These are phyloP conservation scores for Camellia lanceoleosa DNA, from an alignment of 148 eudicot genomes.

Conservation along the genomic window DNA sequence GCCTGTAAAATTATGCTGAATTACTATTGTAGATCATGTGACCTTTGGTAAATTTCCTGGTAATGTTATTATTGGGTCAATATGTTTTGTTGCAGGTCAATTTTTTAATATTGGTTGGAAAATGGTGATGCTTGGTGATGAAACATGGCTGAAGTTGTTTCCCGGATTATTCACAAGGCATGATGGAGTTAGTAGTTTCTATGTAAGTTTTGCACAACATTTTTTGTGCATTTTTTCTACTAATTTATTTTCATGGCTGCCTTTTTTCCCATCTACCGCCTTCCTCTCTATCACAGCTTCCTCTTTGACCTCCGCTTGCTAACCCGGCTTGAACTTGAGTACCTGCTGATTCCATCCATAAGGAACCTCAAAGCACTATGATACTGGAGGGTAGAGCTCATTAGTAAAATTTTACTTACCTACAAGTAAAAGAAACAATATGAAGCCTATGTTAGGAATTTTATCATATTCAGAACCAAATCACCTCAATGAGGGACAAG, in stretches of 20 bases:
- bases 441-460: too few species aligned
- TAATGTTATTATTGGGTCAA: background rate
- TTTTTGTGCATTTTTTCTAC: background rate
- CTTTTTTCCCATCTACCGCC: background rate
- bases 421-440: too few species aligned
- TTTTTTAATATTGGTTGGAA: constrained; percentile 87
- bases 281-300: too few species aligned
- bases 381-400: too few species aligned
- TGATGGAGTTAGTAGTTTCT: constrained; percentile 97
- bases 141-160: constrained; percentile 95
- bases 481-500: too few species aligned
- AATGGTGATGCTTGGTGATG: constrained; percentile 98
- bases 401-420: too few species aligned
- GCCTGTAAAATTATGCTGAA: constrained; percentile 18
- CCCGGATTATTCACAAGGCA: constrained; percentile 67
- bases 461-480: too few species aligned
- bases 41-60: background rate
- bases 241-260: background rate
- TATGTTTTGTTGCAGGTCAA: constrained; percentile 53
- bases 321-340: too few species aligned
- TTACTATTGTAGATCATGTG: background rate
- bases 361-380: too few species aligned
- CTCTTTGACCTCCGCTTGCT: too few species aligned
- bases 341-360: too few species aligned
- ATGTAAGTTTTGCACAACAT: constrained; percentile 49